Percentiles rank a stretch among this genome's conserved stretches.
Conservation (phyloP, 441 rosid genomes). For the Adansonia madagascariensis region DNA sequence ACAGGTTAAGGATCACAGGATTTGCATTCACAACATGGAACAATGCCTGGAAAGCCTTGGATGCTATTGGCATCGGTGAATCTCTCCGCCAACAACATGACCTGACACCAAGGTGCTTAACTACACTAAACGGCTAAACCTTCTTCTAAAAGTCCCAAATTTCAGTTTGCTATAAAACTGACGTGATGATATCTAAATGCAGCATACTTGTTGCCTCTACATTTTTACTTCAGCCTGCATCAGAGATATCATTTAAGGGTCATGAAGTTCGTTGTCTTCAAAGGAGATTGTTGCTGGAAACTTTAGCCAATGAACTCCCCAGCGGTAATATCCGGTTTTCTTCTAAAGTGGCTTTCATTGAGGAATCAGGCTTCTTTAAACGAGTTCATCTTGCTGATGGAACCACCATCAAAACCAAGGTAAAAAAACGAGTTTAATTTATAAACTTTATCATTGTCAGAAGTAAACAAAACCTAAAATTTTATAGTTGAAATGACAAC, state of each 20-base stretch:
- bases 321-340: constrained; percentile 61
- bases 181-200: constrained; percentile 18
- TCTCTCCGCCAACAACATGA: constrained; percentile 48
- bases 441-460: no score
- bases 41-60: constrained; percentile 85
- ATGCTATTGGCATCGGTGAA: constrained; percentile 57
- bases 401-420: constrained; percentile 66
- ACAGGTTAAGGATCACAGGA: constrained; percentile 59
- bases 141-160: background rate
- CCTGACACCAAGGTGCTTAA: constrained; percentile 40
- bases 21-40: constrained; percentile 58
- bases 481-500: background rate
- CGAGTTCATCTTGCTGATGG: constrained; percentile 69
- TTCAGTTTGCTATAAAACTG: background rate
- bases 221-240: constrained; percentile 24
- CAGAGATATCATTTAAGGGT: constrained; percentile 35
- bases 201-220: constrained; percentile 43
- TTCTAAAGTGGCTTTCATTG: constrained; percentile 64
- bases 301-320: constrained; percentile 65
- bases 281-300: constrained; percentile 63
- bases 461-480: no score
- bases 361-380: constrained; percentile 52
- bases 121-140: background rate
- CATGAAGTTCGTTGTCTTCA: constrained; percentile 54
- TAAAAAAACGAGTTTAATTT: constrained; percentile 21